Percentiles rank a stretch among this genome's conserved stretches.
phyloP scores from a whole-genome alignment of 2,329 filamentous ascomycete species.

The Pseudopyricularia cyperi region DNA sequence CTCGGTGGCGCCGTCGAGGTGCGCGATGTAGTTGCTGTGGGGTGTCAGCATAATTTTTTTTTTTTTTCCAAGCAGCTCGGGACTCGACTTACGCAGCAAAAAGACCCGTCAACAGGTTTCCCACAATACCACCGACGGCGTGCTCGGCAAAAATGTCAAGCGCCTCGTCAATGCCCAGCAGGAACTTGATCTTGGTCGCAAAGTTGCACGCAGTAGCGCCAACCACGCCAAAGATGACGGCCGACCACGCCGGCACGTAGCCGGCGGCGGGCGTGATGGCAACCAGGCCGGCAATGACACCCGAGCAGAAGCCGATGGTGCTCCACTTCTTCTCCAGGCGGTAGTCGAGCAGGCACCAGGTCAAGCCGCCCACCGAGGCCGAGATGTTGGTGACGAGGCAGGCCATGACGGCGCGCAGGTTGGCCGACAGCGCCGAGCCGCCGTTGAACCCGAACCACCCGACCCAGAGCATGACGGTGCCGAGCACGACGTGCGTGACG shows the following conservation, averaged over 20 bases:
- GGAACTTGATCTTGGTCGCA: constrained; percentile 68
- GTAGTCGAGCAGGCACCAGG: constrained; percentile 84
- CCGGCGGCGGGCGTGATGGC: constrained; percentile 81
- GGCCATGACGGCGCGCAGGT: constrained; percentile 76
- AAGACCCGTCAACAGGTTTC: constrained; percentile 65
- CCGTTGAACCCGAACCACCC: constrained; percentile 96
- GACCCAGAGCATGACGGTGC: constrained; percentile 88
- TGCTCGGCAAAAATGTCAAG: constrained; percentile 90
- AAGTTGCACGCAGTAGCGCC: constrained; percentile 66
- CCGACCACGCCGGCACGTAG: constrained; percentile 50
- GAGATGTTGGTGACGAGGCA: constrained; percentile 76
- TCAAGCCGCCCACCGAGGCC: constrained; percentile 73
- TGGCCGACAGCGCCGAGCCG: constrained; percentile 68
- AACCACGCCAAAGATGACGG: constrained; percentile 44
- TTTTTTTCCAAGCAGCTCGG: too few relatives aligned
- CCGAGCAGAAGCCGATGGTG: constrained; percentile 85
- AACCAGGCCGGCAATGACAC: constrained; percentile 76
- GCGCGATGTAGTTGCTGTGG: constrained; percentile 52
- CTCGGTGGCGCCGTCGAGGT: constrained; percentile 52
- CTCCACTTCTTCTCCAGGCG: constrained; percentile 85
- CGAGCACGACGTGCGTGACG: constrained; percentile 82
- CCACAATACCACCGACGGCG: constrained; percentile 69
- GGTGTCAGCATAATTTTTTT: constrained; percentile 4
- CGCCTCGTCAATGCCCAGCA: constrained; percentile 68
- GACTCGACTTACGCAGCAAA: constrained; percentile 58